These are phyloP conservation scores for Lachancea sp. DNA, from an alignment of 805 yeast species.

Conservation along the genomic window DNA sequence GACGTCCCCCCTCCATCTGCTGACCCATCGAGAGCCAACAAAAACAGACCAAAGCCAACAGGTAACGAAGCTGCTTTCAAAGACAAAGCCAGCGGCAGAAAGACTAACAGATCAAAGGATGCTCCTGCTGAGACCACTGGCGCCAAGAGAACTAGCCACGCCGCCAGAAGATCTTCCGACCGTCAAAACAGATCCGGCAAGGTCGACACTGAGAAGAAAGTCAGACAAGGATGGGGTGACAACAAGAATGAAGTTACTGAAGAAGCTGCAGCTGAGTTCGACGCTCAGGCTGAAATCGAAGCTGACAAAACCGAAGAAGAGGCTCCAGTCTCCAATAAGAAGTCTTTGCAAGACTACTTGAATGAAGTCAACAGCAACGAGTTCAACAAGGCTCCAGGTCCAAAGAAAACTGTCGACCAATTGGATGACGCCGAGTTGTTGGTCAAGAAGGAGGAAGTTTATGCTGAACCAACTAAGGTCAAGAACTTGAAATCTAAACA, in stretches of 20 bases:
- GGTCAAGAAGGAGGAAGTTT: slow-evolving; percentile 58
- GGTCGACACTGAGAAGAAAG: slow-evolving; percentile 78
- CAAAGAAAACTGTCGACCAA: slow-evolving; percentile 30
- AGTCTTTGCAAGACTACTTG: slow-evolving; percentile 83
- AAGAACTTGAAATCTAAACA: slow-evolving; percentile 70
- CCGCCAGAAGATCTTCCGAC: slow-evolving; percentile 49
- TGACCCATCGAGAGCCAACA: slow-evolving; percentile 71
- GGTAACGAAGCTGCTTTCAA: slow-evolving; percentile 88
- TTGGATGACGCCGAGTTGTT: slow-evolving; percentile 49
- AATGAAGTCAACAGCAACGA: slow-evolving; percentile 49
- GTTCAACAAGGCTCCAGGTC: slow-evolving; percentile 46
- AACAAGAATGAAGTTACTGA: slow-evolving; percentile 61
- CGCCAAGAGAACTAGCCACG: slow-evolving; percentile 49
- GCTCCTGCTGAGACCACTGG: slow-evolving; percentile 47
- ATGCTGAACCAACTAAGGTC: slow-evolving; percentile 51
- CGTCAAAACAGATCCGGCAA: slow-evolving; percentile 83
- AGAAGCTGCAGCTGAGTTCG: slow-evolving; percentile 45
- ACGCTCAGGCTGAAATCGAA: slow-evolving; percentile 41
- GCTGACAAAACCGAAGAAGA: slow-evolving; percentile 42
- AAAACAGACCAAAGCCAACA: slow-evolving; percentile 59
- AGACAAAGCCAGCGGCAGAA: slow-evolving; percentile 65
- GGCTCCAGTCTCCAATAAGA: slow-evolving; percentile 46
- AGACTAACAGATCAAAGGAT: slow-evolving; percentile 43
- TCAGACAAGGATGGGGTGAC: slow-evolving; percentile 85
- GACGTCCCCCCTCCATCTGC: slow-evolving; percentile 80